phyloP scores from a whole-genome alignment of 2,329 filamentous ascomycete genomes.

The Fonsecaea multimorphosa region DNA sequence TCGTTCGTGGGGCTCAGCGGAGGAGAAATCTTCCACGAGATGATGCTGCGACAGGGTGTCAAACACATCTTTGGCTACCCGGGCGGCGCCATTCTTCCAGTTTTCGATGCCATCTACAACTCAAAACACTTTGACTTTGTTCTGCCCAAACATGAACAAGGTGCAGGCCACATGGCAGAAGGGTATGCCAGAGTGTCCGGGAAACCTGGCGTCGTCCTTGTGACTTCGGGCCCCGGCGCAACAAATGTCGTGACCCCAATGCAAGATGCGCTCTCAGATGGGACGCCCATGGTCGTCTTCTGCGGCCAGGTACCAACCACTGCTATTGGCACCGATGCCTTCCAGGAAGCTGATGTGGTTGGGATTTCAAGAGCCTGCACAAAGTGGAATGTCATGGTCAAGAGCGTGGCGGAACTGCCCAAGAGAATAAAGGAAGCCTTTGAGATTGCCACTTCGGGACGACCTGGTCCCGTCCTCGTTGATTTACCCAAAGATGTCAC shows the following conservation, averaged over 20 bases:
- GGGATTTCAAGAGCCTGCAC: conserved; percentile 95
- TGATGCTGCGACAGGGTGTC: conserved; percentile 92
- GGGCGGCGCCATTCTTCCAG: conserved; percentile 93
- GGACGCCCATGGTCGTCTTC: conserved; percentile 95
- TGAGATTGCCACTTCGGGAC: conserved; percentile 92
- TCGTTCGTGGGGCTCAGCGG: conserved; percentile 96
- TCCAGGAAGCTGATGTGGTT: conserved; percentile 94
- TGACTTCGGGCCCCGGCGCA: conserved; percentile 94
- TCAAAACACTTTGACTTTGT: conserved; percentile 96
- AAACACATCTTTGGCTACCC: conserved; percentile 96
- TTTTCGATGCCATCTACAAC: conserved; percentile 99
- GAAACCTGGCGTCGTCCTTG: conserved; percentile 92
- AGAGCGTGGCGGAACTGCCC: conserved; percentile 90
- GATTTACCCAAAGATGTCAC: conserved; percentile 97
- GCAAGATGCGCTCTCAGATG: conserved; percentile 94
- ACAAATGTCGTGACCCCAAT: conserved; percentile 97
- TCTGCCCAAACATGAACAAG: conserved; percentile 94
- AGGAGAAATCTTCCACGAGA: conserved; percentile 97
- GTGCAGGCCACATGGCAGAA: conserved; percentile 97
- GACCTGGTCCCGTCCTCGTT: conserved; percentile 92
- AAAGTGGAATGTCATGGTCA: conserved; percentile 99
- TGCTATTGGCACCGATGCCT: conserved; percentile 92
- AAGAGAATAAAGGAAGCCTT: conserved; percentile 96
- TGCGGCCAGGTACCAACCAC: conserved; percentile 88
- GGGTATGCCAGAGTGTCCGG: conserved; percentile 94